Evolutionary conservation across 2,329 filamentous ascomycete species (phyloP).

Genomic region (Fusarium camptoceras): DNA sequence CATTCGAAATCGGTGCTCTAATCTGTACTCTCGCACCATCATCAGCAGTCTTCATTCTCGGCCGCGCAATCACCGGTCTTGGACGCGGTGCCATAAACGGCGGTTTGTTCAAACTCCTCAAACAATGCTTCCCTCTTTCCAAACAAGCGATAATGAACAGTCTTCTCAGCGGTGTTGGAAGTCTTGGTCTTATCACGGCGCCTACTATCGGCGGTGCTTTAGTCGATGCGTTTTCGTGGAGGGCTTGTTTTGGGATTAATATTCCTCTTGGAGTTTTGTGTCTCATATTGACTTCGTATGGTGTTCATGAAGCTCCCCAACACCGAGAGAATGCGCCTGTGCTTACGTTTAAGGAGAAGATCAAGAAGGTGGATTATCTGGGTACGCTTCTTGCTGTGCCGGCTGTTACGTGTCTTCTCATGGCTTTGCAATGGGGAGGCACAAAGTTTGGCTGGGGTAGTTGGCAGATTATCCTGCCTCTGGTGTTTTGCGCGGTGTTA

Average conservation of each 20-base stretch:
- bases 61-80: conserved; percentile 53
- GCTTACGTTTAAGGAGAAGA: conserved; percentile 26
- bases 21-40: conserved; percentile 52
- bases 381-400: conserved; percentile 33
- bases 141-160: conserved; percentile 40
- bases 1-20: conserved; percentile 51
- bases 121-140: conserved; percentile 38
- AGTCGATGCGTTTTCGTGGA: conserved; percentile 40
- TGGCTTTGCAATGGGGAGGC: conserved; percentile 44
- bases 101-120: conserved; percentile 41
- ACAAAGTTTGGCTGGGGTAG: conserved; percentile 40
- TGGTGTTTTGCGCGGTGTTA: conserved; percentile 18
- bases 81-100: conserved; percentile 46
- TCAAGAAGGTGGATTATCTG: conserved; percentile 29
- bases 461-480: conserved; percentile 37
- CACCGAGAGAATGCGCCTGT: not conserved
- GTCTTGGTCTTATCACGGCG: conserved; percentile 34
- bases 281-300: conserved; percentile 31
- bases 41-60: conserved; percentile 52
- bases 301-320: conserved; percentile 30
- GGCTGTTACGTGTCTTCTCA: conserved; percentile 35
- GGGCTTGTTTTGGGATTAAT: conserved; percentile 44
- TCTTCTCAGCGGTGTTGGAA: conserved; percentile 36
- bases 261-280: conserved; percentile 32
- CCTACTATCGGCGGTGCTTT: conserved; percentile 37